Conservation (phyloP, 2,329 filamentous ascomycete species). For the Berkeleyomyces basicola region DNA sequence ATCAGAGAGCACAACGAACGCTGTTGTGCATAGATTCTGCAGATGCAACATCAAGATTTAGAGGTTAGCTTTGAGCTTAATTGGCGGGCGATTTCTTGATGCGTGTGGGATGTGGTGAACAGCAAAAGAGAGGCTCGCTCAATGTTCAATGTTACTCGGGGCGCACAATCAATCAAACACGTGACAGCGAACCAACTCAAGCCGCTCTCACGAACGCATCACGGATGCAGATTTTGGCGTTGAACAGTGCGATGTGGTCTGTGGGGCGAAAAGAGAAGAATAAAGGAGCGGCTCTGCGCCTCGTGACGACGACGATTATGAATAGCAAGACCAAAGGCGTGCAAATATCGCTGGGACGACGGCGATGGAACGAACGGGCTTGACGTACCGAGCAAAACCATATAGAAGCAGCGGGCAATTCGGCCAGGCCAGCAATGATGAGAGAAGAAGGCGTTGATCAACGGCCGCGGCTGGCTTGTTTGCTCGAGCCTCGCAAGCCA, state of each 20-base stretch:
- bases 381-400: constrained; percentile 12
- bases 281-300: too few species aligned
- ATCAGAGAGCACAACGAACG: not conserved
- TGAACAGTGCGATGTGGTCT: not conserved
- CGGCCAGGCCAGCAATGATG: not conserved
- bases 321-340: not conserved
- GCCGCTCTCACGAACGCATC: not conserved
- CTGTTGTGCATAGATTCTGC: constrained; percentile 1
- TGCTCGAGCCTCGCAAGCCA: not conserved
- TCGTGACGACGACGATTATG: too few species aligned
- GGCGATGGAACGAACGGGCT: not conserved
- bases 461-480: not conserved
- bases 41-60: not conserved
- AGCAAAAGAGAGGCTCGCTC: not conserved
- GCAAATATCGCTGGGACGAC: not conserved
- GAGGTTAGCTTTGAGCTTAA: not conserved
- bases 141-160: not conserved
- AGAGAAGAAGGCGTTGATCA: not conserved
- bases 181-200: not conserved
- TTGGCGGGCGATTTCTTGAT: not conserved
- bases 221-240: not conserved
- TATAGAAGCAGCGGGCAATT: constrained; percentile 9
- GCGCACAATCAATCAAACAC: not conserved
- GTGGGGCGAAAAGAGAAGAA: not conserved
- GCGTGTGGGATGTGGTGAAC: not conserved